Percentiles rank a stretch among this genome's conserved stretches.
phyloP scores from a whole-genome alignment of 1,284 basidiomycete genomes.

The Rhodotorula sp. region DNA sequence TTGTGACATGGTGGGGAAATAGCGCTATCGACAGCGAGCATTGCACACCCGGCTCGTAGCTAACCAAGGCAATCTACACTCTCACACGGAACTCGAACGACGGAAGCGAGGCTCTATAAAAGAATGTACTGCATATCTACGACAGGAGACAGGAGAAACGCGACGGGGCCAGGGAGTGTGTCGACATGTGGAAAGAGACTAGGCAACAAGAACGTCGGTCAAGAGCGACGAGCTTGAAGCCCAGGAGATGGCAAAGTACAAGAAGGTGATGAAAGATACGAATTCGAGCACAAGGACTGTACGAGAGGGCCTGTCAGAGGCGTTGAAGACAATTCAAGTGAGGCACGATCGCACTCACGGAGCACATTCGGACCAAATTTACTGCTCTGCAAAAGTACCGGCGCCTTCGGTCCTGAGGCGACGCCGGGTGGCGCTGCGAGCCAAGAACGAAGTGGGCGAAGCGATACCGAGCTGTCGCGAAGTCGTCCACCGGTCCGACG shows the following conservation, averaged over 20 bases:
- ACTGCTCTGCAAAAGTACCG: background rate
- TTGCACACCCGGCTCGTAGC: constrained; percentile 34
- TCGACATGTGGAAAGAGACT: background rate
- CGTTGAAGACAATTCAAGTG: background rate
- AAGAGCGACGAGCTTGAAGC: background rate
- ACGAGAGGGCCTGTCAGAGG: background rate
- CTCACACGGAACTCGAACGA: too few species aligned
- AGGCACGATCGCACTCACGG: background rate
- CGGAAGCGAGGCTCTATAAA: background rate
- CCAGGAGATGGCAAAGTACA: constrained; percentile 6
- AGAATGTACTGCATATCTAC: background rate
- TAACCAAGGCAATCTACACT: too few species aligned
- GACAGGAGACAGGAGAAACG: background rate
- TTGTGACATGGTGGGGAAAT: constrained; percentile 43
- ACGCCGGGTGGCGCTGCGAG: background rate
- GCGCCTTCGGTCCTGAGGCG: too few species aligned
- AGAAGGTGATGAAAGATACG: constrained; percentile 11
- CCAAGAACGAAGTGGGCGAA: constrained; percentile 8
- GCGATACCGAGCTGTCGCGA: background rate
- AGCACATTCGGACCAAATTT: background rate
- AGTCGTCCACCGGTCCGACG: constrained; percentile 12
- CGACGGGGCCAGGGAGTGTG: background rate
- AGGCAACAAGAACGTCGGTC: background rate
- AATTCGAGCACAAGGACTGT: constrained; percentile 15
- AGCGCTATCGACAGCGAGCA: constrained; percentile 42